A percentile compares a stretch with the other conserved stretches of the same genome.
Evolutionary conservation across 2,329 filamentous ascomycete genomes (phyloP).

Genomic region (Diaporthe sp.): DNA sequence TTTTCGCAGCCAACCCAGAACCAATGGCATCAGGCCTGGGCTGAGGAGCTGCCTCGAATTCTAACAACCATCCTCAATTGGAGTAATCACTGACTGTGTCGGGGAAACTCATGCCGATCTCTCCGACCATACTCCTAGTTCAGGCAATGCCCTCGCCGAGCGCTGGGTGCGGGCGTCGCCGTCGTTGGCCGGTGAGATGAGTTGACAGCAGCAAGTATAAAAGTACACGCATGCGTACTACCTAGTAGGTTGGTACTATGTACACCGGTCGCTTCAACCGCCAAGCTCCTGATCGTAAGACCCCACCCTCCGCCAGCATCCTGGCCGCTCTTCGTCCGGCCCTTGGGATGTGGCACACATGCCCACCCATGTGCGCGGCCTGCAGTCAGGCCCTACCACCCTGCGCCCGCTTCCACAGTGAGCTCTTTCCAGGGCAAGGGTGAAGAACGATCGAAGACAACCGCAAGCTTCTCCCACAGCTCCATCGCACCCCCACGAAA

Average conservation of each 20-base stretch:
- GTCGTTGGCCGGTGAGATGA: slow-evolving; percentile 12
- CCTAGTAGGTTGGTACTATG: neutral
- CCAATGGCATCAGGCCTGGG: neutral
- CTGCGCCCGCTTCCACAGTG: slow-evolving; percentile 9
- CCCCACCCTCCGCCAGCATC: slow-evolving; percentile 25
- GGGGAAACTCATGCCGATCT: neutral
- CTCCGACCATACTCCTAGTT: neutral
- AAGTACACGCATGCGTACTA: neutral
- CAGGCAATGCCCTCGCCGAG: slow-evolving; percentile 8
- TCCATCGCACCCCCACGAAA: slow-evolving; percentile 3
- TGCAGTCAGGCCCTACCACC: slow-evolving; percentile 30
- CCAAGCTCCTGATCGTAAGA: slow-evolving; percentile 34
- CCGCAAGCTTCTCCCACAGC: slow-evolving; percentile 25
- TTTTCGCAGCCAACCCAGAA: neutral
- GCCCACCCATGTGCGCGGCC: slow-evolving; percentile 22
- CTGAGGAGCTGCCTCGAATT: neutral
- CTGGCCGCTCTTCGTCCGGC: slow-evolving; percentile 8
- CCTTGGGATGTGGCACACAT: slow-evolving; percentile 17
- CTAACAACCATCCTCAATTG: neutral
- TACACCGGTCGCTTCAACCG: slow-evolving; percentile 15
- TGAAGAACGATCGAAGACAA: slow-evolving; percentile 17
- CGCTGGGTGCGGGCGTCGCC: slow-evolving; percentile 12
- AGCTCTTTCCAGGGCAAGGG: slow-evolving; percentile 16
- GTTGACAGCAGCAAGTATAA: neutral
- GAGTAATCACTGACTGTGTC: neutral